phyloP scores from a whole-genome alignment of 495 filamentous ascomycete genomes.

The Cryomyces minteri region DNA sequence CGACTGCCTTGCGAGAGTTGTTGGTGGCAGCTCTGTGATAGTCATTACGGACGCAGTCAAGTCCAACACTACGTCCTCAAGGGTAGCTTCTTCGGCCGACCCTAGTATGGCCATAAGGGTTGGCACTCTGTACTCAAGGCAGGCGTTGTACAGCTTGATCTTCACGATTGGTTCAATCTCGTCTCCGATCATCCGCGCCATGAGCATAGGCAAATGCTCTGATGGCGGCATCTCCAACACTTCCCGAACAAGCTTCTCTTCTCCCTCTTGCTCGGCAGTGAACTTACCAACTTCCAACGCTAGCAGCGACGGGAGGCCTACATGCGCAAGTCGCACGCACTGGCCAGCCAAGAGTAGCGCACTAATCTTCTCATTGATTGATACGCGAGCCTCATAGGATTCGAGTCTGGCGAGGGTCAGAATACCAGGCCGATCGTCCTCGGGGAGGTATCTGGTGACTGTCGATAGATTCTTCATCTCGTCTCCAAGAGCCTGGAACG shows the following conservation, averaged over 20 bases:
- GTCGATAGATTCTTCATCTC: slow-evolving; percentile 69
- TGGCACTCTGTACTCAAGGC: slow-evolving; percentile 68
- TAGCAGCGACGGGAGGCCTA: slow-evolving; percentile 63
- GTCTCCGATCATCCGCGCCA: slow-evolving; percentile 76
- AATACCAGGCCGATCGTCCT: slow-evolving; percentile 86
- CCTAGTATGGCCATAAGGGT: slow-evolving; percentile 63
- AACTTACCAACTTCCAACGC: slow-evolving; percentile 48
- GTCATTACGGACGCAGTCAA: slow-evolving; percentile 67
- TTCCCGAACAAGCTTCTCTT: slow-evolving; percentile 49
- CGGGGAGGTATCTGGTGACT: slow-evolving; percentile 85
- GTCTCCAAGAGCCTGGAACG: slow-evolving; percentile 48
- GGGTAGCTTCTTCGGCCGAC: slow-evolving; percentile 43
- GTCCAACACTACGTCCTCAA: slow-evolving; percentile 54
- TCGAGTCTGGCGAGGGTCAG: slow-evolving; percentile 46
- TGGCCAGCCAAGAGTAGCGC: not conserved
- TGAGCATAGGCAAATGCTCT: slow-evolving; percentile 38
- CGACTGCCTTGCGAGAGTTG: slow-evolving; percentile 6
- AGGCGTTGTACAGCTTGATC: slow-evolving; percentile 64
- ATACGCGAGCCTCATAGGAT: slow-evolving; percentile 25
- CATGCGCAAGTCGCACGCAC: slow-evolving; percentile 52
- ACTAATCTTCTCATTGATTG: slow-evolving; percentile 22
- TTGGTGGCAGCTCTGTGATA: slow-evolving; percentile 34
- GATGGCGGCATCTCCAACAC: slow-evolving; percentile 17
- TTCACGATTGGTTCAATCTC: slow-evolving; percentile 86
- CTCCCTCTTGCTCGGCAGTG: slow-evolving; percentile 9